phyloP scores from a whole-genome alignment of 192 early-diverging fungal genomes.

The Coemansia sp. region DNA sequence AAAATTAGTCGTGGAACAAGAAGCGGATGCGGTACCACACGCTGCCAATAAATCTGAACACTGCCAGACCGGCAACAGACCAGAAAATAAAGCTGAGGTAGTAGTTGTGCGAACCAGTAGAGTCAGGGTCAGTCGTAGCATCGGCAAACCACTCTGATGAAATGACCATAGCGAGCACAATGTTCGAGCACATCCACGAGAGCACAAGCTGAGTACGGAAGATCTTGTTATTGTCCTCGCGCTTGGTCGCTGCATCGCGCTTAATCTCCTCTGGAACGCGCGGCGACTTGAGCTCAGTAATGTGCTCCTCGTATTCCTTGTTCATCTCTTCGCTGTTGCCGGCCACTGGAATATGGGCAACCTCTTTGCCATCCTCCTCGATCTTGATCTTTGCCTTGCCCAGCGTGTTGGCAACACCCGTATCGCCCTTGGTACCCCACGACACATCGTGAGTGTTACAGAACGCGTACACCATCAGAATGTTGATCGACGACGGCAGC shows the following conservation, averaged over 20 bases:
- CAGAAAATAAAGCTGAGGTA: slow-evolving; percentile 85
- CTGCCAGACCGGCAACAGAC: slow-evolving; percentile 71
- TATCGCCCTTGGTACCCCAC: slow-evolving; percentile 97
- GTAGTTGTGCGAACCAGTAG: slow-evolving; percentile 64
- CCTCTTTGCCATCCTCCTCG: slow-evolving; percentile 63
- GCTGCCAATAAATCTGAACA: slow-evolving; percentile 75
- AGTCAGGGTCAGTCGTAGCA: slow-evolving; percentile 22
- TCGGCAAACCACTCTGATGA: slow-evolving; percentile 59
- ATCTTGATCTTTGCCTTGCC: slow-evolving; percentile 75
- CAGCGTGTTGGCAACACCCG: slow-evolving; percentile 62
- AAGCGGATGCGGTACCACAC: slow-evolving; percentile 67
- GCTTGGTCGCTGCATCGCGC: slow-evolving; percentile 75
- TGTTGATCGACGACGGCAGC: slow-evolving; percentile 86
- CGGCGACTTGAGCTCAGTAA: slow-evolving; percentile 58
- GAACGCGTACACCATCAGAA: slow-evolving; percentile 91
- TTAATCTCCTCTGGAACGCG: slow-evolving; percentile 29
- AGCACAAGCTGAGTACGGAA: slow-evolving; percentile 84
- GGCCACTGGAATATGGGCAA: slow-evolving; percentile 75
- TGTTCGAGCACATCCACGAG: slow-evolving; percentile 86
- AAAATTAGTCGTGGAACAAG: slow-evolving; percentile 39
- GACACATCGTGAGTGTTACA: slow-evolving; percentile 94
- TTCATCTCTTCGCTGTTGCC: slow-evolving; percentile 77
- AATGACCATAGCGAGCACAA: slow-evolving; percentile 67
- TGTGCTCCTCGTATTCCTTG: slow-evolving; percentile 78
- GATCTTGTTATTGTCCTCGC: slow-evolving; percentile 86